Conservation (phyloP, 2,329 filamentous ascomycete genomes). For the Clarireedia sp. region DNA sequence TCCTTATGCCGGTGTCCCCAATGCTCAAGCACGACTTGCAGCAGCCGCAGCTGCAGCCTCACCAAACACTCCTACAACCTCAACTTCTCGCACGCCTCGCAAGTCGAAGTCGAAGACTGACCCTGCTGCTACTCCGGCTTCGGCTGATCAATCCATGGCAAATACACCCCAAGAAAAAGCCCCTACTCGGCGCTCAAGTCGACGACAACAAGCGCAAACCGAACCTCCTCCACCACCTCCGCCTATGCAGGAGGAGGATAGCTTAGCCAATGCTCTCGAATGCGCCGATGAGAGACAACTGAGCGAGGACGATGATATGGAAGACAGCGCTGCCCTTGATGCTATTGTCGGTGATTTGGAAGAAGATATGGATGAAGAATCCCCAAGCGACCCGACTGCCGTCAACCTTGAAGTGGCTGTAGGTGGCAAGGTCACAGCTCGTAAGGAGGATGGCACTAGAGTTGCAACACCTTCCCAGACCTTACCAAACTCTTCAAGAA, state of each 20-base stretch:
- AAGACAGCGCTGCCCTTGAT: slow-evolving; percentile 62
- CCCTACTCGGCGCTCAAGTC: slow-evolving; percentile 52
- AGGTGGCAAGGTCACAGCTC: slow-evolving; percentile 80
- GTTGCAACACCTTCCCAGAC: slow-evolving; percentile 72
- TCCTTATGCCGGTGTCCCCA: slow-evolving; percentile 30
- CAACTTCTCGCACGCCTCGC: slow-evolving; percentile 29
- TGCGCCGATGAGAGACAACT: slow-evolving; percentile 88
- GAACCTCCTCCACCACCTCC: slow-evolving; percentile 45
- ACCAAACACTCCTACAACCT: slow-evolving; percentile 32
- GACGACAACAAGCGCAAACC: slow-evolving; percentile 47
- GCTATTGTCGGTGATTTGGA: slow-evolving; percentile 87
- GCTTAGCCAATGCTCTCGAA: slow-evolving; percentile 66
- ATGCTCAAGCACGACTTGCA: slow-evolving; percentile 23
- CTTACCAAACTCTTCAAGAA: slow-evolving; percentile 37
- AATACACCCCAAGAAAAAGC: slow-evolving; percentile 49
- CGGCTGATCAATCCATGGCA: slow-evolving; percentile 32
- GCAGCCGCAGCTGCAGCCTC: slow-evolving; percentile 27
- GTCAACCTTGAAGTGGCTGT: slow-evolving; percentile 87
- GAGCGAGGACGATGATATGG: slow-evolving; percentile 62
- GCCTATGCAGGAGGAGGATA: slow-evolving; percentile 51
- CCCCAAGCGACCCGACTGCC: slow-evolving; percentile 72
- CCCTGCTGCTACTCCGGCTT: slow-evolving; percentile 35
- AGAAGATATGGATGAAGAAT: slow-evolving; percentile 69
- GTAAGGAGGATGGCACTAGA: slow-evolving; percentile 83
- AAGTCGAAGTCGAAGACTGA: slow-evolving; percentile 39